A percentile compares a stretch with the other conserved stretches of the same genome.
Conservation (phyloP, 2,329 filamentous ascomycete species). For the Magnaporthiopsis incrustans region DNA sequence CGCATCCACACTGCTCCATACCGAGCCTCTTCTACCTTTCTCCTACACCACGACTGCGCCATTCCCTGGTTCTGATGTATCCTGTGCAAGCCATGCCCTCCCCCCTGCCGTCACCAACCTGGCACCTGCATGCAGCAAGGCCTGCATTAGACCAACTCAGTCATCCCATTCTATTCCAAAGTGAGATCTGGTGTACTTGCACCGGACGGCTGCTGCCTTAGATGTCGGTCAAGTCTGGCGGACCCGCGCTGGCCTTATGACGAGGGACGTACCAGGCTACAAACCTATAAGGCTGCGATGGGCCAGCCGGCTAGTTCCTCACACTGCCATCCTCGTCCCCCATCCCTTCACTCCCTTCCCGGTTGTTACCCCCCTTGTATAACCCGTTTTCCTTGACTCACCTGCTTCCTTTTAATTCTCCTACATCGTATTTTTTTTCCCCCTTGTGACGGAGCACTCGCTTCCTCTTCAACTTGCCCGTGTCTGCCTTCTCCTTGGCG, state of each 20-base stretch:
- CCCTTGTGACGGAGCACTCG: neutral
- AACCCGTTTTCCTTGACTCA: constrained; percentile 5
- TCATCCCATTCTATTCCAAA: constrained; percentile 4
- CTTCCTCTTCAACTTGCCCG: neutral
- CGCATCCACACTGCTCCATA: no score
- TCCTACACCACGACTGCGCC: constrained; percentile 2
- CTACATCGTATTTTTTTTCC: neutral
- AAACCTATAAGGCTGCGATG: constrained; percentile 43
- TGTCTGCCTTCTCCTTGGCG: neutral
- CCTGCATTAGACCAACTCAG: neutral
- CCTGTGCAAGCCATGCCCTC: neutral
- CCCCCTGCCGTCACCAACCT: neutral
- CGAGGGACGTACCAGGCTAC: constrained; percentile 27
- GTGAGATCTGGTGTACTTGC: constrained; percentile 14
- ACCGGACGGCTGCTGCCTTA: constrained; percentile 4
- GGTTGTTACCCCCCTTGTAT: constrained; percentile 6
- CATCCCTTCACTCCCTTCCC: constrained; percentile 2
- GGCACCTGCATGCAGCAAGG: no score
- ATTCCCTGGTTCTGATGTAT: neutral
- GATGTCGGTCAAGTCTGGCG: constrained; percentile 17
- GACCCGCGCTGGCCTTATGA: constrained; percentile 22
- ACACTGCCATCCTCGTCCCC: constrained; percentile 1
- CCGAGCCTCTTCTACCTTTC: neutral
- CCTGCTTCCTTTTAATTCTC: constrained; percentile 4
- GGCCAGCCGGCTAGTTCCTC: no score